Conservation (phyloP, 148 eudicot species). For the Camellia japonica region DNA sequence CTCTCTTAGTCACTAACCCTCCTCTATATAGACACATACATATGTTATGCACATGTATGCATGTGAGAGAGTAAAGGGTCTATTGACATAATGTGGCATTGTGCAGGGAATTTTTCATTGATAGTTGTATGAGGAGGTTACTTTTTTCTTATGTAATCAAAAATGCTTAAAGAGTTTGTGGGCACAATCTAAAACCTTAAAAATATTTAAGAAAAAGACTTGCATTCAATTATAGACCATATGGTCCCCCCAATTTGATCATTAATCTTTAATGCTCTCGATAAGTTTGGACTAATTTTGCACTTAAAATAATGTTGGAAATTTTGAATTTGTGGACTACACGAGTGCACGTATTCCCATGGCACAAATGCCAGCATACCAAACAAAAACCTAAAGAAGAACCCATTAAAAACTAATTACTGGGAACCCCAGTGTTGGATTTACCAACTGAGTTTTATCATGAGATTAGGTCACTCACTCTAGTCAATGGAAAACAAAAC, state of each 20-base stretch:
- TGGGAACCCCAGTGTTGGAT: background rate
- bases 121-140: background rate
- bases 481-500: no score
- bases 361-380: conserved; percentile 25
- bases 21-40: conserved; percentile 6
- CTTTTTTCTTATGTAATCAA: background rate
- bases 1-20: conserved; percentile 13
- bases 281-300: conserved; percentile 19
- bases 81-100: background rate
- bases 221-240: conserved; percentile 10
- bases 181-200: background rate
- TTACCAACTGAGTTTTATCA: conserved; percentile 6
- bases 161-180: background rate
- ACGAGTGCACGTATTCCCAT: conserved; percentile 29
- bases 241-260: conserved; percentile 32
- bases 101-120: conserved; percentile 6
- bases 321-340: conserved; percentile 20
- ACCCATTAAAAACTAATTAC: background rate
- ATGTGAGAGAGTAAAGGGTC: background rate
- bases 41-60: no score
- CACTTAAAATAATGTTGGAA: background rate
- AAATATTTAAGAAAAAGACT: conserved; percentile 13
- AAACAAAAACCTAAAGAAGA: conserved; percentile 32
- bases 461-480: background rate
- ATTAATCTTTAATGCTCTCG: conserved; percentile 19